A percentile compares a stretch with the other conserved stretches of the same genome.
Conservation (phyloP, 2,329 filamentous ascomycete species). For the Aspergillus thermomutatus region DNA sequence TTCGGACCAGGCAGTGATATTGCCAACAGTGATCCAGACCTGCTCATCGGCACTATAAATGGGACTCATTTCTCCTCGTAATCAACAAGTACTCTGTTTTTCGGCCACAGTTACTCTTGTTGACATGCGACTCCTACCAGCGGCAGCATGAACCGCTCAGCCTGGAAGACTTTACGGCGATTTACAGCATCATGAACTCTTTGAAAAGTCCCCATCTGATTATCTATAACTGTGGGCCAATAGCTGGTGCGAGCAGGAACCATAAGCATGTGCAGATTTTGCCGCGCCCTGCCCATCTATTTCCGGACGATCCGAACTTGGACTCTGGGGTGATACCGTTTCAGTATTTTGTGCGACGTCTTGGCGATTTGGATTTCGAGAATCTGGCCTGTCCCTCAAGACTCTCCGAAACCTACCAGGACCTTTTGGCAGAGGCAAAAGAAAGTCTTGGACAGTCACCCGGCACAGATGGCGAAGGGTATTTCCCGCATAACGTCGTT, state of each 20-base stretch:
- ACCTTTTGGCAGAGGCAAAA: slow-evolving; percentile 9
- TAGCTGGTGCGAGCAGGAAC: slow-evolving; percentile 45
- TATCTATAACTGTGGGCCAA: slow-evolving; percentile 48
- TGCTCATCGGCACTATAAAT: slow-evolving; percentile 41
- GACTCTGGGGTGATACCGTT: slow-evolving; percentile 4
- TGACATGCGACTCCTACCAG: slow-evolving; percentile 47
- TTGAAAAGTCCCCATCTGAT: slow-evolving; percentile 34
- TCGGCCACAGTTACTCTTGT: slow-evolving; percentile 46
- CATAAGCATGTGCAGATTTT: slow-evolving; percentile 50
- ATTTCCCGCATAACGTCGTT: slow-evolving; percentile 46
- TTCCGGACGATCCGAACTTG: slow-evolving; percentile 8
- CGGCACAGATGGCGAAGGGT: neutral
- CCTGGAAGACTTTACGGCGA: slow-evolving; percentile 40
- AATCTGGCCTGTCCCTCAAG: neutral
- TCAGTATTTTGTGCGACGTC: slow-evolving; percentile 9
- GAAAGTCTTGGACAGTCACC: neutral
- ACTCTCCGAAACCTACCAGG: slow-evolving; percentile 7
- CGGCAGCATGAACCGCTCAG: slow-evolving; percentile 46
- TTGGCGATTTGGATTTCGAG: neutral
- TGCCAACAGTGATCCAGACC: slow-evolving; percentile 43
- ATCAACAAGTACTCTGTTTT: slow-evolving; percentile 51
- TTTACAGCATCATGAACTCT: slow-evolving; percentile 28
- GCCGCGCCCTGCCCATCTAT: slow-evolving; percentile 10
- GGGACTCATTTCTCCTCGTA: slow-evolving; percentile 44
- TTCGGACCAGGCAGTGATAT: slow-evolving; percentile 32